Percentiles rank a stretch among this genome's conserved stretches.
Conservation (phyloP, 176 grass and related monocot species). For the Urochloa ruziziensis region DNA sequence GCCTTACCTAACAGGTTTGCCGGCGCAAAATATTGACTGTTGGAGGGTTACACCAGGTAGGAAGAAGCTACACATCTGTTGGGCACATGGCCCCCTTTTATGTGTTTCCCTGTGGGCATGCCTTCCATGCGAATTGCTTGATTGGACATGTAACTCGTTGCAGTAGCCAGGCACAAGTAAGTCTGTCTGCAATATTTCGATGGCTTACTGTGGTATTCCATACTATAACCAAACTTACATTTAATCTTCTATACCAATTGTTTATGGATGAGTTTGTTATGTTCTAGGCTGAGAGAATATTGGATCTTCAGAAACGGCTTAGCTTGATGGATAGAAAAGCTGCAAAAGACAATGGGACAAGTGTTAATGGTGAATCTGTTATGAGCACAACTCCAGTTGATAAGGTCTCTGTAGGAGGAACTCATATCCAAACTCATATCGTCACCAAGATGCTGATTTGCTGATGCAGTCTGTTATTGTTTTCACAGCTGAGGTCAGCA, state of each 20-base stretch:
- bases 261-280: slow-evolving; percentile 10
- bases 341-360: slow-evolving; percentile 47
- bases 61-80: slow-evolving; percentile 69
- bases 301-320: slow-evolving; percentile 84
- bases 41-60: slow-evolving; percentile 69
- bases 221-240: background rate
- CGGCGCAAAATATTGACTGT: slow-evolving; percentile 85
- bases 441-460: background rate
- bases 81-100: slow-evolving; percentile 89
- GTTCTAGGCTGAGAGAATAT: slow-evolving; percentile 77
- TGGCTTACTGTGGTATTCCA: background rate
- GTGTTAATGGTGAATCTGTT: slow-evolving; percentile 49
- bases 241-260: background rate
- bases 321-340: slow-evolving; percentile 69
- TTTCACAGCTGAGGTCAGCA: slow-evolving; percentile 72
- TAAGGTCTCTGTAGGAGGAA: slow-evolving; percentile 70
- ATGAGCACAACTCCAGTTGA: slow-evolving; percentile 54
- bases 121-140: slow-evolving; percentile 91
- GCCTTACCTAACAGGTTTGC: slow-evolving; percentile 53
- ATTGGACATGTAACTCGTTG: slow-evolving; percentile 84
- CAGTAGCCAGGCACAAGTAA: slow-evolving; percentile 64
- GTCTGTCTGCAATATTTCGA: slow-evolving; percentile 18
- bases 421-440: background rate
- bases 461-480: background rate
- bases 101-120: slow-evolving; percentile 92